Conservation (phyloP, 805 yeast species). For the Pichia pseudocactophila region DNA sequence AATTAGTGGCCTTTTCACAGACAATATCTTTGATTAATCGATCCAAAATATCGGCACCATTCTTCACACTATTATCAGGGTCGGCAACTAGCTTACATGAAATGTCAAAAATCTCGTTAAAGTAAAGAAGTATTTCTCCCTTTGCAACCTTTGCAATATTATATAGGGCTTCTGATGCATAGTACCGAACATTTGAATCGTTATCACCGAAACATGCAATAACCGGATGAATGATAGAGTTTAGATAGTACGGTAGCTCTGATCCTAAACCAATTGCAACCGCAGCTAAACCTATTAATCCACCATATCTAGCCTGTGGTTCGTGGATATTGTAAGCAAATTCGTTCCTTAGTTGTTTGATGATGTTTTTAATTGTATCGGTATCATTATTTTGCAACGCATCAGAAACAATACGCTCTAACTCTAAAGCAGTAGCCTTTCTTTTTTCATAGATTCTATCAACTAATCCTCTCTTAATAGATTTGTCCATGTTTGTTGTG, state of each 20-base stretch:
- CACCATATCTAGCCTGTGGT: conserved; percentile 89
- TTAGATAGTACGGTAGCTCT: conserved; percentile 76
- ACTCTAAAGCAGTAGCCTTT: conserved; percentile 66
- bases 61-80: conserved; percentile 82
- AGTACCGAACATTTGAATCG: conserved; percentile 93
- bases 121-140: conserved; percentile 84
- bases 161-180: conserved; percentile 92
- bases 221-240: conserved; percentile 85
- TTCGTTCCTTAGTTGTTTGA: conserved; percentile 67
- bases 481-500: conserved; percentile 28
- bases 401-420: conserved; percentile 70
- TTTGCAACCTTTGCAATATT: conserved; percentile 95
- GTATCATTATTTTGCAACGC: conserved; percentile 47
- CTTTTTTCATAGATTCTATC: conserved; percentile 74
- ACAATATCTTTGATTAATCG: conserved; percentile 88
- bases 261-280: conserved; percentile 89
- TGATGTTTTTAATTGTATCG: conserved; percentile 50
- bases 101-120: conserved; percentile 92
- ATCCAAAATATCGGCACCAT: conserved; percentile 91
- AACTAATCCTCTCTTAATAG: conserved; percentile 56
- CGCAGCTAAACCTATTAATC: conserved; percentile 91
- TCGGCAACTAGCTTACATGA: conserved; percentile 85
- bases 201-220: conserved; percentile 94
- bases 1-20: conserved; percentile 86
- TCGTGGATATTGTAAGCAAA: conserved; percentile 78